phyloP scores from a whole-genome alignment of 2,329 filamentous ascomycete genomes.

The Phoma herbarum region DNA sequence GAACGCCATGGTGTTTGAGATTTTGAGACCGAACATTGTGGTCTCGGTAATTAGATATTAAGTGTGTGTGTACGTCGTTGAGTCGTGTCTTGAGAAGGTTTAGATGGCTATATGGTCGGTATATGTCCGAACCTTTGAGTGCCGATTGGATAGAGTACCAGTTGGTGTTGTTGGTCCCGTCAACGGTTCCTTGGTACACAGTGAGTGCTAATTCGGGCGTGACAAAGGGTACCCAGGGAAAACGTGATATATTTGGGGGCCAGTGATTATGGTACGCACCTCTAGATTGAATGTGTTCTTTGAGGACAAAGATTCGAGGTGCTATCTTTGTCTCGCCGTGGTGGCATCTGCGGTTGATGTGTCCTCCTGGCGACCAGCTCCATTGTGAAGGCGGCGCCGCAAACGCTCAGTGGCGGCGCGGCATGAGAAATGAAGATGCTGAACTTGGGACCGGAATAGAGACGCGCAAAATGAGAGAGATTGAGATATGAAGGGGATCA shows the following conservation, averaged over 20 bases:
- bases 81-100: conserved; percentile 2
- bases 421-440: conserved; percentile 26
- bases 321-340: conserved; percentile 32
- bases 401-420: conserved; percentile 31
- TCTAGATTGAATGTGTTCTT: conserved; percentile 11
- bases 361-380: conserved; percentile 31
- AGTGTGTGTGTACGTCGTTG: conserved; percentile 10
- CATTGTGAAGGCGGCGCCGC: conserved; percentile 41
- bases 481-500: conserved; percentile 27
- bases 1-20: conserved; percentile 14
- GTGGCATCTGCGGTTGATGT: conserved; percentile 39
- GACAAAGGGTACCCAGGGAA: conserved; percentile 9
- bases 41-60: conserved; percentile 17
- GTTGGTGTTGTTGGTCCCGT: conserved; percentile 9
- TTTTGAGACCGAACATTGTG: conserved; percentile 10
- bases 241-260: conserved; percentile 4
- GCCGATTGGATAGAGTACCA: neutral
- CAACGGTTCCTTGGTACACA: conserved; percentile 10
- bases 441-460: conserved; percentile 21
- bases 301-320: conserved; percentile 28
- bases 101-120: neutral
- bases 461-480: conserved; percentile 17
- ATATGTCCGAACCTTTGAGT: neutral
- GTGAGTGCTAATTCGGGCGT: conserved; percentile 12
- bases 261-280: conserved; percentile 12